A percentile compares a stretch with the other conserved stretches of the same genome.
phyloP scores from a whole-genome alignment of 2,329 filamentous ascomycete species.

The Neonectria ditissima region DNA sequence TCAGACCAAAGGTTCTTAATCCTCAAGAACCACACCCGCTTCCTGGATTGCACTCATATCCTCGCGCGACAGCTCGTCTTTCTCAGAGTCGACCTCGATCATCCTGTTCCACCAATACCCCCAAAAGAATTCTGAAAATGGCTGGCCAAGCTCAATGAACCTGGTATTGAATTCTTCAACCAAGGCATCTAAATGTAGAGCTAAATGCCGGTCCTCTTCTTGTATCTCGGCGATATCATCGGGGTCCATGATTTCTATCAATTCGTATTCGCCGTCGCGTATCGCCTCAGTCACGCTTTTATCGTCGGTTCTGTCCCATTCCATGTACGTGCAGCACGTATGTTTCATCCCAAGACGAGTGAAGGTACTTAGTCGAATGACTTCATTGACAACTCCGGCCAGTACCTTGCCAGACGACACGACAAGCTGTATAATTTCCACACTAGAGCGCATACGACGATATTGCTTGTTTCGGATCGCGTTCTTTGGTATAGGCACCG shows the following conservation, averaged over 20 bases:
- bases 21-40: not conserved
- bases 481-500: not conserved
- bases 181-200: not conserved
- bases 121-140: not conserved
- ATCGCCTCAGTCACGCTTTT: not conserved
- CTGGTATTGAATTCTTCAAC: conserved; percentile 1
- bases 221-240: not conserved
- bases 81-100: not conserved
- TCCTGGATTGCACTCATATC: not conserved
- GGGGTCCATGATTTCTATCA: not conserved
- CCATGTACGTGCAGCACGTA: not conserved
- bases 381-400: not conserved
- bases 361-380: not conserved
- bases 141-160: conserved; percentile 2
- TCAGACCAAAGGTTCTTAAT: not conserved
- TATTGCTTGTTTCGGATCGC: no score
- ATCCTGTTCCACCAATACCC: conserved; percentile 2
- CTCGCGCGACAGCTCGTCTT: not conserved
- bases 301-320: no score
- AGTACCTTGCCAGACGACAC: not conserved
- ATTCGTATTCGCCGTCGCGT: not conserved
- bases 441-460: no score
- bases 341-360: not conserved
- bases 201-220: not conserved
- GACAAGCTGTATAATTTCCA: no score